Conservation (phyloP, 768 basidiomycete genomes). For the Thelephora aurantiotincta region DNA sequence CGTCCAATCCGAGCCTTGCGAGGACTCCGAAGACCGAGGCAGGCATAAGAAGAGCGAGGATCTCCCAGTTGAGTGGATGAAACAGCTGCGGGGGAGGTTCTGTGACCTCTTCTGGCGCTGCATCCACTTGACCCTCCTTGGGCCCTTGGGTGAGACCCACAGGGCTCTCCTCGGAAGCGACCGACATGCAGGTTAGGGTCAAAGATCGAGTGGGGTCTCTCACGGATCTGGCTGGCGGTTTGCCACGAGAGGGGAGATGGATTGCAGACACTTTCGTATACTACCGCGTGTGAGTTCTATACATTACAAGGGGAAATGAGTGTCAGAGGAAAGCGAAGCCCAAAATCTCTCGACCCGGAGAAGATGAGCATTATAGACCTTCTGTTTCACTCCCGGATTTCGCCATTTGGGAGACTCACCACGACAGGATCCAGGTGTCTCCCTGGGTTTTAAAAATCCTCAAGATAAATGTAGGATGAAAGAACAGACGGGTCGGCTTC, state of each 20-base stretch:
- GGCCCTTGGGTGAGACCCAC: conserved; percentile 2
- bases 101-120: conserved; percentile 10
- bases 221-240: no score
- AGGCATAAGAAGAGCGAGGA: conserved; percentile 62
- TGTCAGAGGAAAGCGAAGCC: conserved; percentile 40
- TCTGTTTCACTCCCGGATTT: conserved; percentile 48
- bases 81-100: conserved; percentile 23
- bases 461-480: conserved; percentile 31
- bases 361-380: conserved; percentile 59
- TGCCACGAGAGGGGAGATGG: not conserved
- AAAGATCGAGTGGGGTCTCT: no score
- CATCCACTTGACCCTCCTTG: not conserved
- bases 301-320: conserved; percentile 1
- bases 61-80: conserved; percentile 43
- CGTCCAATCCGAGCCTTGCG: conserved; percentile 63
- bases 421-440: conserved; percentile 26
- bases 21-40: conserved; percentile 80
- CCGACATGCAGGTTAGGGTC: no score
- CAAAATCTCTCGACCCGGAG: conserved; percentile 13
- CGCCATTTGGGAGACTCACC: conserved; percentile 61
- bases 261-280: not conserved
- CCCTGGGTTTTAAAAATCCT: conserved; percentile 60
- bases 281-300: not conserved
- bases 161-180: not conserved
- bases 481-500: conserved; percentile 8